Base-by-base conservation (phyloP, 345 rosid species). In the Melaleuca alternifolia region DNA sequence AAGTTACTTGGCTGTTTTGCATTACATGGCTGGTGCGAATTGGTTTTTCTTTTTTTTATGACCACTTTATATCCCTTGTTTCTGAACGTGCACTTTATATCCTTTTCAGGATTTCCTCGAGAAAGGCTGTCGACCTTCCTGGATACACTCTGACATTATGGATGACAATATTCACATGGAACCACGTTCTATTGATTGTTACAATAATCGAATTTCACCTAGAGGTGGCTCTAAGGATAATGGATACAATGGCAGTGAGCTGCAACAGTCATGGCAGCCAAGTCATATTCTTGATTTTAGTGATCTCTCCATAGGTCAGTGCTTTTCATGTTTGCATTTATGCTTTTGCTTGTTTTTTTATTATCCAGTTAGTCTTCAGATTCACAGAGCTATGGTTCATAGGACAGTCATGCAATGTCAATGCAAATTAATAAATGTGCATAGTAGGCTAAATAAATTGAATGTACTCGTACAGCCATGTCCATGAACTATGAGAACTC, bases 91-190 rank as follows among this genome's bases (percentile, higher is more conserved):
- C 23, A n/a, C 82, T 86, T 59, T 84, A 75, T 33, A 82, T 89
- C 54, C 85, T 7, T 89, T 84, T 83, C 89, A 96, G 98, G 94
- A 93, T 86, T 91, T 89, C 85, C 28, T 85, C 20, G 84, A 87
- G 28, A 90, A 89, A 88, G 88, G 56, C 59, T 81, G 87, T 59
- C 95, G 93, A 83, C 95, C 94, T 76, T 93, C 95, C 85, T 97
- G 98, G 99, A 92, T 95, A 91, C 99, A 97, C 88, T 89, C 96
- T 0, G 98, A 97, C 86, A 90, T 97, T 85, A 97, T 97, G 98
- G 98, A 97, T 87, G 99, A 96, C 92, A 97, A 97, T 88, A 87
- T 96, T 87, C 91, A 90, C 90, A 93, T 96, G 98, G 96, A 96
- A 91, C 93, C 92, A 79, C 71, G 89, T 85, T 44, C 51, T 48